A percentile compares a stretch with the other conserved stretches of the same genome.
Evolutionary conservation across 1,284 basidiomycete species (phyloP).

Genomic region (Trichosporon coremiiforme): DNA sequence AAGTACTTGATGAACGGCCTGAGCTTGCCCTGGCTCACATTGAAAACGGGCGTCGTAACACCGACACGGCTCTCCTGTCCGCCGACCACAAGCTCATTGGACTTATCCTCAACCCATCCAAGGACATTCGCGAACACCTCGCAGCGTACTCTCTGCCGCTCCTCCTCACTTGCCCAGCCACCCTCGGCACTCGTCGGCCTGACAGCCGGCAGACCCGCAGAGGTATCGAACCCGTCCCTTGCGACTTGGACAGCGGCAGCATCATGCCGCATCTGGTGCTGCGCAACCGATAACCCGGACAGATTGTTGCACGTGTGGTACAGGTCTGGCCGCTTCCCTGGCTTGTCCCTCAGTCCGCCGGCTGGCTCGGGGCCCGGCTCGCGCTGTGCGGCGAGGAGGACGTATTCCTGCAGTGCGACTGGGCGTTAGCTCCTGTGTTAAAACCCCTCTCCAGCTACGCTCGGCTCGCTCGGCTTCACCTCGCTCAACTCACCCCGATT

Average conservation of each 20-base stretch:
- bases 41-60: slow-evolving; percentile 84
- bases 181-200: slow-evolving; percentile 33
- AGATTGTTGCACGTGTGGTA: slow-evolving; percentile 93
- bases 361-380: slow-evolving; percentile 56
- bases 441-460: too few relatives aligned
- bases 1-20: slow-evolving; percentile 74
- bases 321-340: slow-evolving; percentile 82
- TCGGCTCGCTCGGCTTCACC: too few relatives aligned
- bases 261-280: slow-evolving; percentile 70
- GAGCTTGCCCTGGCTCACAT: slow-evolving; percentile 73
- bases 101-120: slow-evolving; percentile 75
- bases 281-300: slow-evolving; percentile 81
- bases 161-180: slow-evolving; percentile 43
- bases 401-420: slow-evolving; percentile 80
- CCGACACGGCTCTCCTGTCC: slow-evolving; percentile 71
- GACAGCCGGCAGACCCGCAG: slow-evolving; percentile 44
- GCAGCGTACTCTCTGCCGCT: slow-evolving; percentile 59
- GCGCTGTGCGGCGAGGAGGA: slow-evolving; percentile 82
- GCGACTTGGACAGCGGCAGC: slow-evolving; percentile 57
- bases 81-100: slow-evolving; percentile 65
- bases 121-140: slow-evolving; percentile 65
- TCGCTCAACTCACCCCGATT: slow-evolving; percentile 52
- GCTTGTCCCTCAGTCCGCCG: slow-evolving; percentile 92
- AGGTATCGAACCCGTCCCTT: slow-evolving; percentile 48
- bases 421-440: too few relatives aligned